Base-by-base conservation (phyloP, 1,284 basidiomycete species). In the Leucoagaricus sp. region DNA sequence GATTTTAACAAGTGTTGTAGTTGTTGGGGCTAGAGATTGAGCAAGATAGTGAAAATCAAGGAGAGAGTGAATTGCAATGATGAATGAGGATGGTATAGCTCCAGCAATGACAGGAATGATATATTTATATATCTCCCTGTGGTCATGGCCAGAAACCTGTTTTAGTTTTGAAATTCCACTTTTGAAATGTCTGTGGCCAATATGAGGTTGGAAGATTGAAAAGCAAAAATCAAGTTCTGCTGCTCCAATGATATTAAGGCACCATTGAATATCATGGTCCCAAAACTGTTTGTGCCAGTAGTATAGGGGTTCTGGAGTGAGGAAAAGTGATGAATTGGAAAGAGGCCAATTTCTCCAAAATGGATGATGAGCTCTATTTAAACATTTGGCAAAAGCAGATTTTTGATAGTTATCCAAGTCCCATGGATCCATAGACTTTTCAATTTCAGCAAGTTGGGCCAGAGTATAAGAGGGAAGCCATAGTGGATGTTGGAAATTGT, bases 131-230 rank as follows among this genome's bases (percentile, higher is more conserved):
- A 38, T 38, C 12, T 38, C 15, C 4, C 36, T 5, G 13, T 38
- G 36, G 17, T 38, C 36, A 10, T n/a, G 13, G 4, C 36, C 36
- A 4, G 50, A 26, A 15, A 33, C 26, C n/a, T 53, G 50, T 15
- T 36, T 41, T 4, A 53, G 12, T 12, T n/a, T 41, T 13, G 36
- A 41, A 12, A 53, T 53, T 3, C 50, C 50, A n/a, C 31, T 42
- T 15, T 53, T 53, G 50, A 53, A 53, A 38, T 53, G 50, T 26
- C 36, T 34, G 13, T 42, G 10, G 7, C 31, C 50, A 4, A 21
- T 36, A 42, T 26, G 28, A 19, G 9, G 8, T 8, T 34, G 34
- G n/a, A 53, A 19, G 19, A n/a, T 42, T 23, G 36, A 28, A 17
- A 53, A 44, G 4, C 50, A 28, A 23, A 28, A 26, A 25, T 53